These are phyloP conservation scores for Collybia mongolica DNA, from an alignment of 768 basidiomycete species.

Conservation along the genomic window DNA sequence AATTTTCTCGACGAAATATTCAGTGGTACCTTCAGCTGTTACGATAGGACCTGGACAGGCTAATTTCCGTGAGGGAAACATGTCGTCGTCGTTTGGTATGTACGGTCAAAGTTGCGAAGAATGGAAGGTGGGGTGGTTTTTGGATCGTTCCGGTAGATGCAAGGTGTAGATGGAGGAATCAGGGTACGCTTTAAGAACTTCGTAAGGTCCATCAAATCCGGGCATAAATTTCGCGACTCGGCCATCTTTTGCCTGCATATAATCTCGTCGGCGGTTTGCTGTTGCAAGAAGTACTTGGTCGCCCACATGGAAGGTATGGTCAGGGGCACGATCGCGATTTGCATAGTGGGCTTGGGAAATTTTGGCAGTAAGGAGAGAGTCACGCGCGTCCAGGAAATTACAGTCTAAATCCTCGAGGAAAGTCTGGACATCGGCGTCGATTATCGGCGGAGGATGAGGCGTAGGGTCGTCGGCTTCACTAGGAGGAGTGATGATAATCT, in stretches of 20 bases:
- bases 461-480: too few relatives aligned
- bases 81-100: slow-evolving; percentile 24
- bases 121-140: slow-evolving; percentile 32
- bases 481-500: too few relatives aligned
- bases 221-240: slow-evolving; percentile 38
- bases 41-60: slow-evolving; percentile 18
- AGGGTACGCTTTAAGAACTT: slow-evolving; percentile 12
- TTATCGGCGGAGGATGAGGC: too few relatives aligned
- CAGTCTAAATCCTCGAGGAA: slow-evolving; percentile 8
- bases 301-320: neutral
- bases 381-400: slow-evolving; percentile 3
- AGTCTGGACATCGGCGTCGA: neutral
- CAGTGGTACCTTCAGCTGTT: slow-evolving; percentile 19
- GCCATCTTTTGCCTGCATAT: slow-evolving; percentile 15
- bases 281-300: slow-evolving; percentile 29
- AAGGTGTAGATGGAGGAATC: slow-evolving; percentile 17
- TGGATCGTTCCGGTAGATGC: slow-evolving; percentile 12
- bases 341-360: neutral
- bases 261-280: slow-evolving; percentile 17
- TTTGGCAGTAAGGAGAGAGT: slow-evolving; percentile 12
- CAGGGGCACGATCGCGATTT: neutral
- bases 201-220: slow-evolving; percentile 26
- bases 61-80: slow-evolving; percentile 26
- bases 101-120: slow-evolving; percentile 21
- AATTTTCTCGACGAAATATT: too few relatives aligned